A percentile compares a stretch with the other conserved stretches of the same genome.
Evolutionary conservation across 345 rosid species (phyloP).

Genomic region (Populus nigra): DNA sequence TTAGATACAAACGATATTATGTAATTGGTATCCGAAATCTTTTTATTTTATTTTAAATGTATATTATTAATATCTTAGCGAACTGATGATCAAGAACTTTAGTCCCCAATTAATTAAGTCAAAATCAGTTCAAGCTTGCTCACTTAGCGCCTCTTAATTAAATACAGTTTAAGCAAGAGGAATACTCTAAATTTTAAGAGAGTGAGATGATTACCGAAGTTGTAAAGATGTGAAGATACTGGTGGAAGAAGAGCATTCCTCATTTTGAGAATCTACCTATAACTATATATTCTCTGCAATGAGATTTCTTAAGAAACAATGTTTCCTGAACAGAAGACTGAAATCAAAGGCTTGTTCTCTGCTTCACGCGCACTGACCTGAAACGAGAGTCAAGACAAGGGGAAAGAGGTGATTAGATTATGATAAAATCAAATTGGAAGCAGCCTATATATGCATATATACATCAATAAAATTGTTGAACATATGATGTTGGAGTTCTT

Average conservation of each 20-base stretch:
- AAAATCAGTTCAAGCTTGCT: too few relatives aligned
- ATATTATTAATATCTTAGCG: not conserved
- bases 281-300: not conserved
- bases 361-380: not conserved
- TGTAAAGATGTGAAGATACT: conserved; percentile 30
- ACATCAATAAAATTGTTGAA: too few relatives aligned
- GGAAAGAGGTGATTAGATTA: not conserved
- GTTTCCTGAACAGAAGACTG: not conserved
- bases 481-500: too few relatives aligned
- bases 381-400: too few relatives aligned
- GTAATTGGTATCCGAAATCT: not conserved
- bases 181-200: too few relatives aligned
- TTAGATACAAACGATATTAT: not conserved
- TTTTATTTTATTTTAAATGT: too few relatives aligned
- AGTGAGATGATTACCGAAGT: conserved; percentile 24
- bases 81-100: not conserved
- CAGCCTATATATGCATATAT: not conserved
- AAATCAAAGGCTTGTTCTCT: not conserved
- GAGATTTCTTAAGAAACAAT: not conserved
- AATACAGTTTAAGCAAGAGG: not conserved
- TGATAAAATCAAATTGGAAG: not conserved
- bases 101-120: not conserved
- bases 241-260: conserved; percentile 39
- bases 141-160: too few relatives aligned
- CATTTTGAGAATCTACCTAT: conserved; percentile 25